Percentiles rank a stretch among this genome's conserved stretches.
phyloP scores from a whole-genome alignment of 495 filamentous ascomycete species.

The Neurospora terricola region DNA sequence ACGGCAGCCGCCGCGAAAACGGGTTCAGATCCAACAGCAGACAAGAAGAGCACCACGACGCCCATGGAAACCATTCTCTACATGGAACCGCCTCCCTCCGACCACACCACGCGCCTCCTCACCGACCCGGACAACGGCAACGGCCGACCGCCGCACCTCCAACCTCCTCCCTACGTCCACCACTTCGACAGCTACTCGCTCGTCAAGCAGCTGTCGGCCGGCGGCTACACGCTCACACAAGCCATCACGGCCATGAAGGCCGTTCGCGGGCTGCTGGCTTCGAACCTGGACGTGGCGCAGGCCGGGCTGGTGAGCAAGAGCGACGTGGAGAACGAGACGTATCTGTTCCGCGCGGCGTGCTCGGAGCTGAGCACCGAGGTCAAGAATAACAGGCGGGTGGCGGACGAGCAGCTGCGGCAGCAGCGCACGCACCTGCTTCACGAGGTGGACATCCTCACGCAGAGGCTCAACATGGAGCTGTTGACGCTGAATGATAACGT shows the following conservation, averaged over 20 bases:
- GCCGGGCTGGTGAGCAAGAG: conserved; percentile 66
- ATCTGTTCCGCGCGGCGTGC: conserved; percentile 90
- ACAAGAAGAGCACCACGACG: conserved; percentile 22
- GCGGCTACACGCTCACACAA: conserved; percentile 61
- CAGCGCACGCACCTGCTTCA: conserved; percentile 80
- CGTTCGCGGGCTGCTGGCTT: conserved; percentile 60
- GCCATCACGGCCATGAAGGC: conserved; percentile 81
- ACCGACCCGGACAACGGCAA: background rate
- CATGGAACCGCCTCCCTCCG: conserved; percentile 36
- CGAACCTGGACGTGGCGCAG: conserved; percentile 71
- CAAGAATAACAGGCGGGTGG: conserved; percentile 46
- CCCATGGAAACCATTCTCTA: conserved; percentile 60
- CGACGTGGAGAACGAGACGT: conserved; percentile 79
- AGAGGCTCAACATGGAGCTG: conserved; percentile 72
- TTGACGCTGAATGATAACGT: conserved; percentile 76
- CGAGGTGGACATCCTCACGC: conserved; percentile 84
- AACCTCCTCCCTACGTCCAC: conserved; percentile 74
- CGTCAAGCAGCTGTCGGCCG: conserved; percentile 60
- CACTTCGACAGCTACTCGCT: conserved; percentile 92
- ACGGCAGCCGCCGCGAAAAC: background rate
- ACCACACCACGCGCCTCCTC: conserved; percentile 14
- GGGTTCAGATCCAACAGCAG: background rate
- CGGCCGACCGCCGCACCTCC: conserved; percentile 44
- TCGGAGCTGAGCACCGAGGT: conserved; percentile 83
- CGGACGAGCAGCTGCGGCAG: conserved; percentile 62